phyloP scores from a whole-genome alignment of 1,284 basidiomycete genomes.

The Apiotrichum siamense region DNA sequence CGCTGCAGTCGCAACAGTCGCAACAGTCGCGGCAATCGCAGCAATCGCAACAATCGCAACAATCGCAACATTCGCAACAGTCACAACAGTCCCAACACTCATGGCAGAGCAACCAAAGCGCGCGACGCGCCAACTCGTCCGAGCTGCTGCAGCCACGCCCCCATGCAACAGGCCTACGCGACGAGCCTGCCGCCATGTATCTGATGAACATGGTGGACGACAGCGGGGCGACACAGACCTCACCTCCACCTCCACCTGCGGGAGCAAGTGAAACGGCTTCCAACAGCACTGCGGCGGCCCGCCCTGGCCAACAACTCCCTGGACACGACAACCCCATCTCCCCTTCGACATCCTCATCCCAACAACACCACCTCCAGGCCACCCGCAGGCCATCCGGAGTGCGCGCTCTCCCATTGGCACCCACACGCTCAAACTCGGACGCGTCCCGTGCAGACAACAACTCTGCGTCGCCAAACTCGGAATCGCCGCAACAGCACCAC shows the following conservation, averaged over 20 bases:
- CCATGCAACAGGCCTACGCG: constrained; percentile 17
- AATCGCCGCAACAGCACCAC: neutral
- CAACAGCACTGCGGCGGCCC: no score
- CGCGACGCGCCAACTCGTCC: constrained; percentile 1
- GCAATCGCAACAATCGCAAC: constrained; percentile 3
- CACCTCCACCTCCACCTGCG: neutral
- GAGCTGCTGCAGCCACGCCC: constrained; percentile 6
- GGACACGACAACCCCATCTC: neutral
- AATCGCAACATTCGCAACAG: constrained; percentile 7
- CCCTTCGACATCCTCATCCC: neutral
- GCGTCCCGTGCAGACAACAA: neutral
- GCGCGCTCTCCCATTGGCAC: constrained; percentile 1
- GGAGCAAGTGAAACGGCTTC: no score
- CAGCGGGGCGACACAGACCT: constrained; percentile 1
- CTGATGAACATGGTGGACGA: constrained; percentile 46
- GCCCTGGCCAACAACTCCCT: neutral
- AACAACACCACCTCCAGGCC: neutral
- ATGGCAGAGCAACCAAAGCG: neutral
- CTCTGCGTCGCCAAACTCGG: neutral
- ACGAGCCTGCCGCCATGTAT: constrained; percentile 42
- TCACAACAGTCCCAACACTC: neutral
- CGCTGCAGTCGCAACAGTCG: no score
- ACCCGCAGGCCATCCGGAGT: constrained; percentile 8
- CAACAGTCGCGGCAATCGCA: no score
- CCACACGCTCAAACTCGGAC: constrained; percentile 1